These are phyloP conservation scores for Ophiostoma sp. DNA, from an alignment of 2,329 filamentous ascomycete species.

Conservation along the genomic window DNA sequence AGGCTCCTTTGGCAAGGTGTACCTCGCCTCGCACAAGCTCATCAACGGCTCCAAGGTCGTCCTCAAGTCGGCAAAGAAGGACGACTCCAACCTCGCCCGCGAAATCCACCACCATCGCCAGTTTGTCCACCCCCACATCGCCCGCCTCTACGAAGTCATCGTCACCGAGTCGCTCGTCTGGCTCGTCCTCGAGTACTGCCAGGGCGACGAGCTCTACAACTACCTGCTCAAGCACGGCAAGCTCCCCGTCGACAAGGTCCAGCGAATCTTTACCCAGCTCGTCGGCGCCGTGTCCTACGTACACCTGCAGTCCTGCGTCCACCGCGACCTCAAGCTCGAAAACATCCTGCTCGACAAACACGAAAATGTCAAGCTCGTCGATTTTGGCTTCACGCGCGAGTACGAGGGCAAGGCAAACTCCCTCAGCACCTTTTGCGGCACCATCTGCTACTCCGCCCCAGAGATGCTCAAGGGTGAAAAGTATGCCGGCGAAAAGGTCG, in stretches of 20 bases:
- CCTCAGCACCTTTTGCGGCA: conserved; percentile 94
- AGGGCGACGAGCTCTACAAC: conserved; percentile 94
- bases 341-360: conserved; percentile 95
- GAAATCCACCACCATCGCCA: conserved; percentile 99
- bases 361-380: conserved; percentile 94
- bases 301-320: conserved; percentile 89
- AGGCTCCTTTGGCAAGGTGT: conserved; percentile 97
- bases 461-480: conserved; percentile 99
- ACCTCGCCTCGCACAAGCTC: conserved; percentile 91
- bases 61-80: conserved; percentile 94
- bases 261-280: conserved; percentile 92
- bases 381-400: conserved; percentile 96
- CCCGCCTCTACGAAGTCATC: conserved; percentile 93
- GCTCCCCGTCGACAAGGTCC: conserved; percentile 77
- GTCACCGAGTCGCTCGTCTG: conserved; percentile 93
- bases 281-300: conserved; percentile 94
- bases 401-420: conserved; percentile 95
- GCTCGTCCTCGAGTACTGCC: conserved; percentile 95
- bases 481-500: conserved; percentile 95
- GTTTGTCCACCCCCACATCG: conserved; percentile 95
- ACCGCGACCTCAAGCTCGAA: conserved; percentile 93
- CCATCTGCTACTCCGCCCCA: conserved; percentile 93
- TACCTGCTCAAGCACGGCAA: conserved; percentile 84
- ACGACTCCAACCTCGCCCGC: conserved; percentile 89
- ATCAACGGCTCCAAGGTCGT: conserved; percentile 99